phyloP scores from a whole-genome alignment of 805 yeast species.

The Millerozyma miso region DNA sequence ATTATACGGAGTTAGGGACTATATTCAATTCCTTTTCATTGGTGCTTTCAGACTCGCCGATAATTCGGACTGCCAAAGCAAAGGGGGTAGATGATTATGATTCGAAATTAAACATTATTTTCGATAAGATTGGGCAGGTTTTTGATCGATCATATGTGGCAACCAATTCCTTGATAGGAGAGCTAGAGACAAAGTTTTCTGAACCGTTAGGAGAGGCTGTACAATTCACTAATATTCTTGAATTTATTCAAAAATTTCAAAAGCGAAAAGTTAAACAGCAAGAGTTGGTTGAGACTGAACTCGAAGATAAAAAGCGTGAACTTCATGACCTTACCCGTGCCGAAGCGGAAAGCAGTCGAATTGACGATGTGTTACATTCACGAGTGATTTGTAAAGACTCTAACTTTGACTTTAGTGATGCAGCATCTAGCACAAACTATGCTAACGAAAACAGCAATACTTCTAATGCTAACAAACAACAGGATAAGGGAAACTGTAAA shows the following conservation, averaged over 20 bases:
- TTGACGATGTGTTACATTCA: constrained; percentile 20
- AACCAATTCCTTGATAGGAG: constrained; percentile 48
- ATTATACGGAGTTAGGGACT: constrained; percentile 71
- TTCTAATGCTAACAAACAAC: constrained; percentile 6
- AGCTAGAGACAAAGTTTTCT: constrained; percentile 54
- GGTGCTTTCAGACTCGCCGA: constrained; percentile 32
- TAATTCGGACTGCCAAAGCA: constrained; percentile 14
- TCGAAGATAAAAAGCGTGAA: constrained; percentile 28
- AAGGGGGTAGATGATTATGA: constrained; percentile 18
- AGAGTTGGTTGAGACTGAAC: constrained; percentile 26
- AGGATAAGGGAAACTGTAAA: not conserved
- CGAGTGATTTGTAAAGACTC: constrained; percentile 19
- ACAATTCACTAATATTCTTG: constrained; percentile 55
- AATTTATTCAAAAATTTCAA: constrained; percentile 58
- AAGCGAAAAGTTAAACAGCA: constrained; percentile 34
- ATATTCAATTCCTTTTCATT: constrained; percentile 52
- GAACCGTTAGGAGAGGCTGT: constrained; percentile 73
- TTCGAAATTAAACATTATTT: constrained; percentile 27
- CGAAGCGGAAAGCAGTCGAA: constrained; percentile 26
- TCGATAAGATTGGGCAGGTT: constrained; percentile 83
- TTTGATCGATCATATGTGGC: constrained; percentile 64
- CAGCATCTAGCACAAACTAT: constrained; percentile 1
- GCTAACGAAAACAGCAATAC: constrained; percentile 6
- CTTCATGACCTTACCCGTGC: constrained; percentile 24
- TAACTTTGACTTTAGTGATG: constrained; percentile 16